phyloP scores from a whole-genome alignment of 2,329 filamentous ascomycete genomes.

The Clarireedia sp. region DNA sequence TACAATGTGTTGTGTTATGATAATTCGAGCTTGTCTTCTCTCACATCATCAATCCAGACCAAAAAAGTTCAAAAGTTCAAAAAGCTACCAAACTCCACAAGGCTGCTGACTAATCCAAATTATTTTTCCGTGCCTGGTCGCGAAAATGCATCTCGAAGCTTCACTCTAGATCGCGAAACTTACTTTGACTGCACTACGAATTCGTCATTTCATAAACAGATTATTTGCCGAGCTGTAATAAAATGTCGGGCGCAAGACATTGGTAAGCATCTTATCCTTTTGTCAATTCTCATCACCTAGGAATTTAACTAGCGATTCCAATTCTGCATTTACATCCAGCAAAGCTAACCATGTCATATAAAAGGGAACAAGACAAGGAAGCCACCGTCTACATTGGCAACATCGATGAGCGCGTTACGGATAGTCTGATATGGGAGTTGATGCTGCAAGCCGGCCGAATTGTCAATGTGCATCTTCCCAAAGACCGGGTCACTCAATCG shows the following conservation, averaged over 20 bases:
- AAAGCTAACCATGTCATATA: constrained; percentile 20
- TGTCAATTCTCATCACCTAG: background rate
- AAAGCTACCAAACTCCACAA: background rate
- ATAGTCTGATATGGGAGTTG: constrained; percentile 89
- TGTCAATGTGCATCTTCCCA: constrained; percentile 95
- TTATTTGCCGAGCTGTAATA: background rate
- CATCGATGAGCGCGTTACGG: constrained; percentile 90
- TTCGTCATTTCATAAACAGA: background rate
- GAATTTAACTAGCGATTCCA: background rate
- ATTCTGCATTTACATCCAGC: background rate
- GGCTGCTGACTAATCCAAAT: constrained; percentile 2
- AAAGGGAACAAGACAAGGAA: constrained; percentile 94
- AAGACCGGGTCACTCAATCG: constrained; percentile 92
- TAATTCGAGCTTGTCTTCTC: constrained; percentile 2
- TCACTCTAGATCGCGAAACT: background rate
- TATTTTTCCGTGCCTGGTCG: constrained; percentile 14
- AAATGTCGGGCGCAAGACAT: constrained; percentile 49
- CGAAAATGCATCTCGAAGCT: constrained; percentile 5
- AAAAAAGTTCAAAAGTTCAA: constrained; percentile 13
- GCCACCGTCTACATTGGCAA: constrained; percentile 97
- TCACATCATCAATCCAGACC: background rate
- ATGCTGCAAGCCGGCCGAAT: constrained; percentile 98
- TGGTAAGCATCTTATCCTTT: constrained; percentile 46
- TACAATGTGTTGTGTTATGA: constrained; percentile 4
- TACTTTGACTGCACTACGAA: background rate